Percentiles rank a stretch among this genome's conserved stretches.
phyloP scores from a whole-genome alignment of 1,284 basidiomycete genomes.

The Mycosarcoma maydis region DNA sequence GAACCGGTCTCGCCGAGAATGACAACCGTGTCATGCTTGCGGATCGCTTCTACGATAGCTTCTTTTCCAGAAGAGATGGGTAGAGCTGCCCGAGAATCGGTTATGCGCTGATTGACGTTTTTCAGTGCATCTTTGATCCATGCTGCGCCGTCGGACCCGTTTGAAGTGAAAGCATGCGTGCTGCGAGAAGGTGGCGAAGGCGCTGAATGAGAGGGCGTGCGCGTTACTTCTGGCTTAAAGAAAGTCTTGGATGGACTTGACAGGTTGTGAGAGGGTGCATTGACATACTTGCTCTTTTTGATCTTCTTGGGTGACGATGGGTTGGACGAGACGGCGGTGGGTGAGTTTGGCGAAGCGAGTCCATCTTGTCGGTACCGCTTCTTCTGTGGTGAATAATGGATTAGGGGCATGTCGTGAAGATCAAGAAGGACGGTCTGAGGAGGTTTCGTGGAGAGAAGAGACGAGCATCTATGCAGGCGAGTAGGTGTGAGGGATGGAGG shows the following conservation, averaged over 20 bases:
- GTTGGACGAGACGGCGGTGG: slow-evolving; percentile 19
- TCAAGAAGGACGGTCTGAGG: not conserved
- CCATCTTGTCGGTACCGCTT: slow-evolving; percentile 14
- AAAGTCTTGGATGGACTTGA: slow-evolving; percentile 3
- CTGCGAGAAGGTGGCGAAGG: slow-evolving; percentile 10
- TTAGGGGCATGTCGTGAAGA: slow-evolving; percentile 8
- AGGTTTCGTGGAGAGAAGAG: too few species aligned
- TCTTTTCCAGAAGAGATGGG: slow-evolving; percentile 59
- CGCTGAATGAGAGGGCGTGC: slow-evolving; percentile 4
- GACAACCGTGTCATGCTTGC: slow-evolving; percentile 84
- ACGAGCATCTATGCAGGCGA: too few species aligned
- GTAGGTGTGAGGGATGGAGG: too few species aligned
- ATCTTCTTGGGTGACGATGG: slow-evolving; percentile 28
- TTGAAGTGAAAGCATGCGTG: slow-evolving; percentile 5
- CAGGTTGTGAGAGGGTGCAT: slow-evolving; percentile 14
- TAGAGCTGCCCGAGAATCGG: slow-evolving; percentile 42
- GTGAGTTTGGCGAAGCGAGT: slow-evolving; percentile 12
- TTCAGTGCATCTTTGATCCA: slow-evolving; percentile 35
- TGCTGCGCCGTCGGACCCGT: slow-evolving; percentile 6
- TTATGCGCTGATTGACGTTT: slow-evolving; percentile 36
- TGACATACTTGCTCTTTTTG: slow-evolving; percentile 49
- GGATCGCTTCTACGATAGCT: slow-evolving; percentile 51
- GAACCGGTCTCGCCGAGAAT: slow-evolving; percentile 96
- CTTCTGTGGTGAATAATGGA: slow-evolving; percentile 6
- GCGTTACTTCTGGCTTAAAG: not conserved